Base-by-base conservation (phyloP, 2,329 filamentous ascomycete species). In the Verticillium nubilum region DNA sequence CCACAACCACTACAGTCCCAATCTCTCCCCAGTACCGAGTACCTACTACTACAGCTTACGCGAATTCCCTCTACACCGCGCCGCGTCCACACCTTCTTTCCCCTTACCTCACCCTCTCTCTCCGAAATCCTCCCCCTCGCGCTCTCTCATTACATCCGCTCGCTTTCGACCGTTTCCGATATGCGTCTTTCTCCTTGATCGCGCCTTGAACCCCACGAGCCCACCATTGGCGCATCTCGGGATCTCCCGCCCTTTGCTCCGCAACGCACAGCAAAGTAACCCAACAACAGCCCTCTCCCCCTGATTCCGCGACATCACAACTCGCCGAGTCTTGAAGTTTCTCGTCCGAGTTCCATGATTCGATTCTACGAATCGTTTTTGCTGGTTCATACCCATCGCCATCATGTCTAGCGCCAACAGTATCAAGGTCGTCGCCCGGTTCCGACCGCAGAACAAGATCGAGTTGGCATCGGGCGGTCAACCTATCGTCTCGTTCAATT, bases 381-480 rank as follows among this genome's bases (percentile, higher is more conserved):
- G 29, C 47, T 57, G 52, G 55, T 58, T 63, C 59, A 60, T 56
- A 42, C 62, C 42, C 64, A 65, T 63, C 68, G 68, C 68, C 77
- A 76, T 67, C 73, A 84, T 82, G 81, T 84, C 83, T 73, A 78
- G 79, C 75, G 78, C 79, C 68, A 86, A 86, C 72, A 87, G 81
- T 71, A 88, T 89, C 81, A 88, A 85, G 91, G 95, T 99, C 74
- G 93, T 99, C 75, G 94, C 94, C 81, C 91, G 95, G 71, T 99
- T 99, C 79, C 87, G 95, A 73, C 95, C 95, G 69, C 94, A 97
- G 79, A 99, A 99, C 82, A 92, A 91, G 79, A 78, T 95, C 75
- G 95, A 99, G 81, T 83, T 96, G 72, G 87, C 88, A 62, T 93
- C 89, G 71, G 92, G 92, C 74, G 94, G 94, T 75, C 88, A 95